Base-by-base conservation (phyloP, 2,329 filamentous ascomycete genomes). In the Fusarium equiseti region DNA sequence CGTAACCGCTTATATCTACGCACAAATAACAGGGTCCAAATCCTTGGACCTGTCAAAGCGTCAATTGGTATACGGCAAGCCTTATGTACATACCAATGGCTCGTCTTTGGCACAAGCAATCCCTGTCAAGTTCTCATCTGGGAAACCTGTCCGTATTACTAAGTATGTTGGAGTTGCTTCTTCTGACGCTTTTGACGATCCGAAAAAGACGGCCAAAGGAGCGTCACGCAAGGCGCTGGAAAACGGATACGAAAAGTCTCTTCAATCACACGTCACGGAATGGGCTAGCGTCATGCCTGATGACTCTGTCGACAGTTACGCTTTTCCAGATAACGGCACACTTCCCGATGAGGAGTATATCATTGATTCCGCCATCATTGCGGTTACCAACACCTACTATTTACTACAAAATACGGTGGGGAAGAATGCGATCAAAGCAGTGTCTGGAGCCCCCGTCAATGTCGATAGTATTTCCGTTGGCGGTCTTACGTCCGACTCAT, bases 281-380 rank as follows among this genome's bases (percentile, higher is more conserved):
- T 61, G 59, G 59, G 12, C 38, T 3, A 59, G 59, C 0, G 44
- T 59, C 2, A 50, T 61, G 59, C 59, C 54, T 0, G 35, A 26
- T 38, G 59, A 61, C 5, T 61, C 59, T 1, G 59, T 61, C 3
- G 59, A 61, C 15, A 61, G 54, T 22, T 59, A 50, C 3, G 54
- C 59, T 0, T 35, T 11, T 6, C 35, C 59, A 2, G 9, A 59
- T 0, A 50, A 42, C 3, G 4, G 38, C 4, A 38, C 15, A 0
- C 44, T 61, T 2, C 35, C 59, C 12, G 7, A 44, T 0, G 35
- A 61, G 12, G 59, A 59, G 35, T 50, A 61, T 2, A 61, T 59
- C 15, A 61, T 61, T 2, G 59, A 61, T 10, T 61, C 59, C 1
- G 38, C 59, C 0, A 61, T 61, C 6, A 61, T 59, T 3, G 44